Base-by-base conservation (phyloP, 2,329 filamentous ascomycete genomes). In the Neonectria coccinea region DNA sequence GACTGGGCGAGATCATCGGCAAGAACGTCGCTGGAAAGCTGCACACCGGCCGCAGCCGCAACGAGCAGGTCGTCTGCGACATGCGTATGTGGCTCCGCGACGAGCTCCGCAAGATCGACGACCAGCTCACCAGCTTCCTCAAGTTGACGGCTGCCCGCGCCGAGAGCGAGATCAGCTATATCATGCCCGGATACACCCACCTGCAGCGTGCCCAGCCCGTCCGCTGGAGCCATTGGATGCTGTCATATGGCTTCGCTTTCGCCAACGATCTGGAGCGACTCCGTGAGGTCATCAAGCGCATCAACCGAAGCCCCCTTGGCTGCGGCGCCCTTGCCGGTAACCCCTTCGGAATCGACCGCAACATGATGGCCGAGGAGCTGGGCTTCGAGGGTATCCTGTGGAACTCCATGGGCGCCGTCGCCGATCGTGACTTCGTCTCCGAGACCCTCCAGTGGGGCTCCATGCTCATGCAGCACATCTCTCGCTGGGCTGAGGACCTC, bases 121-220 rank as follows among this genome's bases (percentile, higher is more conserved):
- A 51, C 45, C 61, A 71, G 22, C 73, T 76, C 27, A 65, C 69
- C 44, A 62, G 54, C 18, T 74, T 75, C 65, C 68, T 75, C 33
- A 53, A 70, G 56, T 59, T 76, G 22, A 59, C 69, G 16, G 48
- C 54, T 56, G 51, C 61, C 51, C 72, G 72, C 48, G 73, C 73
- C 48, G 73, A 74, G 83, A 79, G 83, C 44, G 52, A 56, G 29
- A 70, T 69, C 67, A 90, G 92, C 70, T 84, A 88, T 68, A 78
- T 97, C 74, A 96, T 97, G 91, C 93, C 93, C 1, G 92, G 92
- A 3, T 97, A 97, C 81, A 97, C 93, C 14, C 93, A 97, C 79
- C 81, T 96, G 39, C 93, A 97, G 81, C 90, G 92, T 57, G 92
- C 92, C 1, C 81, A 92, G 80, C 92, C 93, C 1, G 89, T 97